Evolutionary conservation across 129 eudicot species (phyloP), one percentile per base, ranked within the genome.

Genomic region (Tagetes erecta): DNA sequence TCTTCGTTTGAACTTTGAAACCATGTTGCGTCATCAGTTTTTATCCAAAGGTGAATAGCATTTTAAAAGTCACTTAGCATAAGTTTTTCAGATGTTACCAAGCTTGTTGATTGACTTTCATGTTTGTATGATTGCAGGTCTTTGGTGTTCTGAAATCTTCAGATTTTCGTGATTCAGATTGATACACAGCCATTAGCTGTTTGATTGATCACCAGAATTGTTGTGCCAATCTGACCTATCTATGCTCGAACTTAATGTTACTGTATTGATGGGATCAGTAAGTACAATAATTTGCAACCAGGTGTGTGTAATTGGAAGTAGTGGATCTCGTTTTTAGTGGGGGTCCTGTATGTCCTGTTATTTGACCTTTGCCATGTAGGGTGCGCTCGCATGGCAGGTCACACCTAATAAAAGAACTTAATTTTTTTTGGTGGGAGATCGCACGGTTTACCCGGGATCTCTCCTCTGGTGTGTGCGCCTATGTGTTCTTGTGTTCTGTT

Each of bases 331-430:
- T 42, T 34, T 56, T 12, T 20, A 38, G 20, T 49, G 55, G 64
- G 73, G 52, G 52, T 39, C 53, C 46, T 44, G 50, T 51, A 59
- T 42, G 20, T 45, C 40, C 68, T 78, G 59, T 71, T 11, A 6
- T 63, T 45, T 3, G 82, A 30, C 84, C 87, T 84, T 84, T 84
- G 87, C 87, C 87, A 76, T 80, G 87, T 12, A 73, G 80, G 87
- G 87, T 84, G 87, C 78, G 87, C 87, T 84, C 83, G 77, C 84
- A 84, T 84, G 87, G 87, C 87, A 84, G 87, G 87, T 65, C 82
- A n/a, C 73, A 31, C 67, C 41, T 76, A 83, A 74, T 78, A 79
- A 78, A 82, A 68, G 10, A 9, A 11, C 1, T 0, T 2, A 7
- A 40, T 76, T 81, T 76, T 82, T 62, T 73, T 76, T 71, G 1